A percentile compares a stretch with the other conserved stretches of the same genome.
phyloP scores from a whole-genome alignment of 1,284 basidiomycete genomes.

The Exsudoporus floridanus region DNA sequence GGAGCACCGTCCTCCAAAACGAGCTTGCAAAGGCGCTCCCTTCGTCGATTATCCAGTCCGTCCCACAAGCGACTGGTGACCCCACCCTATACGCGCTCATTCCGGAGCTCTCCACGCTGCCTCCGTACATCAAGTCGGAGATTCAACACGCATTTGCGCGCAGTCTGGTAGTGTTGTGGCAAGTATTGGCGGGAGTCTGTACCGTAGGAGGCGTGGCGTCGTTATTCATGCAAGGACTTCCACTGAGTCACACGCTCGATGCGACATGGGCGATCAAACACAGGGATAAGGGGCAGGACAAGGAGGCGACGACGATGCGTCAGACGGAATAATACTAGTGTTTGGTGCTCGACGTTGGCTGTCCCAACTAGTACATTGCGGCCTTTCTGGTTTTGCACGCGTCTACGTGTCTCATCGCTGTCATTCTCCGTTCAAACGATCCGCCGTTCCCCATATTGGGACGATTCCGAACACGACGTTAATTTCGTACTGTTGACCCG shows the following conservation, averaged over 20 bases:
- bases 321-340: not conserved
- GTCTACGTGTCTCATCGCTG: not conserved
- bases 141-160: constrained; percentile 13
- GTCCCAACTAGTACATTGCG: not conserved
- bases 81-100: constrained; percentile 17
- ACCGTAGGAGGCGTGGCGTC: constrained; percentile 4
- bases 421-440: not conserved
- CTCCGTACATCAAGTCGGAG: not conserved
- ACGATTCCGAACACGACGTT: not conserved
- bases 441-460: not conserved
- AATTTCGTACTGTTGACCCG: not conserved
- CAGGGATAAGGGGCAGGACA: not conserved
- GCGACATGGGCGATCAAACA: constrained; percentile 6
- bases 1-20: constrained; percentile 24
- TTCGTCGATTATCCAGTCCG: not conserved
- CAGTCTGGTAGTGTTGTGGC: constrained; percentile 14
- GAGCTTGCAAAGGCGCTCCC: constrained; percentile 12
- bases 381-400: not conserved
- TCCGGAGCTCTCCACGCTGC: constrained; percentile 10
- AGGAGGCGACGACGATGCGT: not conserved
- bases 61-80: not conserved
- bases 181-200: constrained; percentile 6
- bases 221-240: constrained; percentile 11
- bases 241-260: constrained; percentile 9
- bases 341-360: not conserved